phyloP scores from a whole-genome alignment of 495 filamentous ascomycete species.

The Xylaria sp. region DNA sequence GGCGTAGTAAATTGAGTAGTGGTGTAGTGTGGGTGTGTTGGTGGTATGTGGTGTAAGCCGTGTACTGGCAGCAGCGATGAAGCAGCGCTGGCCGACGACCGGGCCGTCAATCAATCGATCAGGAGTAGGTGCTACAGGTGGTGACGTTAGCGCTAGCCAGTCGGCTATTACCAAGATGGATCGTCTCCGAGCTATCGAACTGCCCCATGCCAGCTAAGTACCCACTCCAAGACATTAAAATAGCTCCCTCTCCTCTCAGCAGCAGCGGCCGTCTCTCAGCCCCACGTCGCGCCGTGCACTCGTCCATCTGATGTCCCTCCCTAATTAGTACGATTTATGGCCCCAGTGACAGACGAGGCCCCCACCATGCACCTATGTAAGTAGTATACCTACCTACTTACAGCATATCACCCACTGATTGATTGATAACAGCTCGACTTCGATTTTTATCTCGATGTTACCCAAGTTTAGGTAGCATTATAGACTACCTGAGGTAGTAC shows the following conservation, averaged over 20 bases:
- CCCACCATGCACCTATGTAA: not conserved
- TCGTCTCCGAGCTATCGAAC: slow-evolving; percentile 13
- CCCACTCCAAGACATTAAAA: slow-evolving; percentile 12
- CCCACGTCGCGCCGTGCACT: not conserved
- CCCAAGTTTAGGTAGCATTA: not conserved
- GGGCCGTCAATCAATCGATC: slow-evolving; percentile 6
- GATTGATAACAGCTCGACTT: not conserved
- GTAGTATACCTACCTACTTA: not conserved
- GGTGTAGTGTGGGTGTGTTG: not conserved
- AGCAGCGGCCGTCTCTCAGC: not conserved
- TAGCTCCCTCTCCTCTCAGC: not conserved
- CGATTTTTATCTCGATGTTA: not conserved
- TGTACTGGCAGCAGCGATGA: not conserved
- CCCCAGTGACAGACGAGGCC: not conserved
- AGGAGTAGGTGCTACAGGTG: no score
- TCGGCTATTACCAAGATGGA: slow-evolving; percentile 28
- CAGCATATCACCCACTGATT: not conserved
- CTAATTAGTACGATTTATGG: no score
- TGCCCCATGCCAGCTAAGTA: not conserved
- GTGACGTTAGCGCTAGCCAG: slow-evolving; percentile 9
- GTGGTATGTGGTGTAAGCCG: not conserved
- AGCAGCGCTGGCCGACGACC: slow-evolving; percentile 1
- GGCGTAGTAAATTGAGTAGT: no score
- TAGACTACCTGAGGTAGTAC: not conserved
- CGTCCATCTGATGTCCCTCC: no score